phyloP scores from a whole-genome alignment of 768 basidiomycete genomes.

The Lactarius psammicola region DNA sequence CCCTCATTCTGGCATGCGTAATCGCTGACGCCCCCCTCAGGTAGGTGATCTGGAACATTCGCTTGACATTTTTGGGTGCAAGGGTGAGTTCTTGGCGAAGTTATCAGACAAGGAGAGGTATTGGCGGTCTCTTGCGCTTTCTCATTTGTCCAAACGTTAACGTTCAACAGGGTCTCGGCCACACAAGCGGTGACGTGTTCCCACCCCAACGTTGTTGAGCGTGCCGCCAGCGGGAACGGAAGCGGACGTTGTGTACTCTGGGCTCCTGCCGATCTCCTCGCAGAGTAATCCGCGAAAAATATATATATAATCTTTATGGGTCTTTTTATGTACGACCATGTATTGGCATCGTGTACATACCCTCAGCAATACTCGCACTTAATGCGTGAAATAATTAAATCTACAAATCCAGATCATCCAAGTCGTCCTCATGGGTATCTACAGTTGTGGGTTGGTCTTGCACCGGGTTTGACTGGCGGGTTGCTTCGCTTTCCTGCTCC shows the following conservation, averaged over 20 bases:
- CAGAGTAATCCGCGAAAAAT: neutral
- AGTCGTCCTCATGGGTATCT: slow-evolving; percentile 34
- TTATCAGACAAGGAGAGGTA: slow-evolving; percentile 49
- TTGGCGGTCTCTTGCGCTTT: slow-evolving; percentile 41
- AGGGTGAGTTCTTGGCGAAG: slow-evolving; percentile 68
- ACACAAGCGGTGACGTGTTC: slow-evolving; percentile 91
- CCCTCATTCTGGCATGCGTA: neutral
- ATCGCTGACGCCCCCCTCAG: slow-evolving; percentile 36
- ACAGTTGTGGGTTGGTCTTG: neutral
- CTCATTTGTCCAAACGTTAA: slow-evolving; percentile 1
- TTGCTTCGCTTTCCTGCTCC: slow-evolving; percentile 14
- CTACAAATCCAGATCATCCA: slow-evolving; percentile 63
- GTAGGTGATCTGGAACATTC: slow-evolving; percentile 80
- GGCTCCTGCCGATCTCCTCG: slow-evolving; percentile 47
- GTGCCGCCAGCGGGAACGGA: slow-evolving; percentile 74
- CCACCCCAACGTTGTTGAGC: slow-evolving; percentile 71
- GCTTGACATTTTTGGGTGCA: slow-evolving; percentile 69
- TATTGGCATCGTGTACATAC: slow-evolving; percentile 2
- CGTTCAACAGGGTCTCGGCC: slow-evolving; percentile 59
- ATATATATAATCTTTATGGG: neutral
- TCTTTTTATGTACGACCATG: neutral
- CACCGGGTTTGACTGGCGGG: slow-evolving; percentile 2
- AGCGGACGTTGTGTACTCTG: slow-evolving; percentile 80
- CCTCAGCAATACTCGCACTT: neutral
- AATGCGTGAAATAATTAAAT: neutral